phyloP scores from a whole-genome alignment of 2,329 filamentous ascomycete genomes.

The Epichloe scottii region DNA sequence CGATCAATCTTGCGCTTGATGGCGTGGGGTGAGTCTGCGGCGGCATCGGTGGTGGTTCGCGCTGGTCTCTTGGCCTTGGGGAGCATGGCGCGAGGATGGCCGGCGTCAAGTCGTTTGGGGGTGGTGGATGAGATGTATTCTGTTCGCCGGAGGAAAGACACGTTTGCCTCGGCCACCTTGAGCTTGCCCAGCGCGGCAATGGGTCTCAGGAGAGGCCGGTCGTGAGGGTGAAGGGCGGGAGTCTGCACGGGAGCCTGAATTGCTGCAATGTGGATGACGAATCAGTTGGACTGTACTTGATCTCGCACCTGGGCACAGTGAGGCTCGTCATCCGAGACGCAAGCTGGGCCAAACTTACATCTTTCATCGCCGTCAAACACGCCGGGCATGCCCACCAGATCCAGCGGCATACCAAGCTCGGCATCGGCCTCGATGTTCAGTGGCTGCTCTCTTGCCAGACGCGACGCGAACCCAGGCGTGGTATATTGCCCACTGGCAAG shows the following conservation, averaged over 20 bases:
- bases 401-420: conserved; percentile 93
- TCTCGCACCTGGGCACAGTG: no score
- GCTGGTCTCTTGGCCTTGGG: conserved; percentile 20
- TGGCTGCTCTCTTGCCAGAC: conserved; percentile 80
- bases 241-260: conserved; percentile 67
- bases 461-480: conserved; percentile 76
- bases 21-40: conserved; percentile 49
- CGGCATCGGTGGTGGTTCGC: conserved; percentile 42
- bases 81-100: conserved; percentile 28
- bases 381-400: conserved; percentile 86
- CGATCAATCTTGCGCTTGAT: conserved; percentile 57
- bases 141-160: conserved; percentile 89
- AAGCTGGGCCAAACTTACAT: conserved; percentile 39
- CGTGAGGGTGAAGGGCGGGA: conserved; percentile 66
- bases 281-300: background rate
- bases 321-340: no score
- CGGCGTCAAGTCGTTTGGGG: conserved; percentile 34
- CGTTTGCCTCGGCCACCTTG: conserved; percentile 60
- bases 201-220: conserved; percentile 71
- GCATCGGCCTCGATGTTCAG: conserved; percentile 96
- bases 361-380: conserved; percentile 92
- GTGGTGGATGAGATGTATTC: conserved; percentile 73
- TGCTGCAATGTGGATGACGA: conserved; percentile 33
- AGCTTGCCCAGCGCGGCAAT: conserved; percentile 77
- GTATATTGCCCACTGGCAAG: conserved; percentile 81